These are phyloP conservation scores for Logfia minima DNA, from an alignment of 129 eudicot genomes.

Conservation along the genomic window DNA sequence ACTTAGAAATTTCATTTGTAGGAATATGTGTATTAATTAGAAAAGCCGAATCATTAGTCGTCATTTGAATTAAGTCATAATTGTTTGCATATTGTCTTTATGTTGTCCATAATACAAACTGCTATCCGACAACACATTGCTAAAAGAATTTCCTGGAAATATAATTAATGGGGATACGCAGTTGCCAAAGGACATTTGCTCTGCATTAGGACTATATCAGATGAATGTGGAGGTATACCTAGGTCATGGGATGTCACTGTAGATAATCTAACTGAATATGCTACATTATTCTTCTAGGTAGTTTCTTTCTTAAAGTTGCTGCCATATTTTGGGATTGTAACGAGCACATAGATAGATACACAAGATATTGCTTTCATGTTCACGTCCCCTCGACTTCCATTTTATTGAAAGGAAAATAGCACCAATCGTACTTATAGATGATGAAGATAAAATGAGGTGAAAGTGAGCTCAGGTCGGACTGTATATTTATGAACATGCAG, in stretches of 20 bases:
- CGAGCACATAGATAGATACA: neutral
- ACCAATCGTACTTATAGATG: neutral
- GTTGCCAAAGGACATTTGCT: neutral
- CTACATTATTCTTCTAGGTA: constrained; percentile 19
- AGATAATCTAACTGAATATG: constrained; percentile 10
- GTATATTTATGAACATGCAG: neutral
- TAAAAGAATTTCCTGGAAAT: neutral
- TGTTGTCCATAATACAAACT: constrained; percentile 1
- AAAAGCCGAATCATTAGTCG: constrained; percentile 6
- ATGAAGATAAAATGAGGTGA: neutral
- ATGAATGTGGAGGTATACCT: neutral
- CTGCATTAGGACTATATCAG: neutral
- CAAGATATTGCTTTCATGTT: neutral
- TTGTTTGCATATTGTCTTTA: constrained; percentile 5
- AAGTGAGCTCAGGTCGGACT: neutral
- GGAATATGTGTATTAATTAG: constrained; percentile 13
- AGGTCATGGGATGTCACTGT: neutral
- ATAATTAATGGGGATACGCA: neutral
- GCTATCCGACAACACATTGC: neutral
- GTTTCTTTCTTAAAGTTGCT: neutral
- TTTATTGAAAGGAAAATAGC: neutral
- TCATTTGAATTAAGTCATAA: neutral
- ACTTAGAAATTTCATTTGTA: constrained; percentile 5
- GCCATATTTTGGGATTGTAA: neutral
- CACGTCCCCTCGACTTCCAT: neutral